Conservation (phyloP, 306 rosid species). For the Abrus precatorius region DNA sequence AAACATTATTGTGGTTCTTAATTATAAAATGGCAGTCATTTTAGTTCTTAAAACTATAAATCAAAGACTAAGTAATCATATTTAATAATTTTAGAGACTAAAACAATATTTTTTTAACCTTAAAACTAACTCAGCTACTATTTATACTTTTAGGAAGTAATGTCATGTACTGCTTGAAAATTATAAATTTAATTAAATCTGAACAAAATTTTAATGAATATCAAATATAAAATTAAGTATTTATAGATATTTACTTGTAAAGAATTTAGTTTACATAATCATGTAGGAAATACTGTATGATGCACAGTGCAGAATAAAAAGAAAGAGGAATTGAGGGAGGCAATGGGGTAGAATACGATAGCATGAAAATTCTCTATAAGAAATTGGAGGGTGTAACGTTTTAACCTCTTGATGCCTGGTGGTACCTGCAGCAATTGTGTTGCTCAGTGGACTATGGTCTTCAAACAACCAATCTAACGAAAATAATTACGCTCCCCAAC, state of each 20-base stretch:
- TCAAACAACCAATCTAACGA: slow-evolving; percentile 34
- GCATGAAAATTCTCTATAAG: slow-evolving; percentile 75
- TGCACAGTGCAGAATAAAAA: background rate
- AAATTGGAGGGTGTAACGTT: slow-evolving; percentile 73
- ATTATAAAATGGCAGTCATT: too few species aligned
- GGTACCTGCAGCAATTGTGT: slow-evolving; percentile 65
- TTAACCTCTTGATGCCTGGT: slow-evolving; percentile 79
- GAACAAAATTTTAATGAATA: background rate
- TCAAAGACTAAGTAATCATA: too few species aligned
- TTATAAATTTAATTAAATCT: too few species aligned
- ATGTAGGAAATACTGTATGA: background rate
- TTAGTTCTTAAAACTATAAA: too few species aligned
- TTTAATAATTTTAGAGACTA: too few species aligned
- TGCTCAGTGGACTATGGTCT: background rate
- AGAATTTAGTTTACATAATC: background rate
- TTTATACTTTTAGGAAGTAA: too few species aligned
- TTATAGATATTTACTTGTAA: background rate
- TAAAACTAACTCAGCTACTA: too few species aligned
- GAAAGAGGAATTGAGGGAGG: slow-evolving; percentile 51
- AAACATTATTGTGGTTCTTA: too few species aligned
- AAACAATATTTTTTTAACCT: too few species aligned
- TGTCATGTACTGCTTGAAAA: too few species aligned
- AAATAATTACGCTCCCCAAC: slow-evolving; percentile 38
- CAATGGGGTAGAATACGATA: slow-evolving; percentile 83
- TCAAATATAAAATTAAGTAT: background rate